Conservation (phyloP, 345 rosid species). For the Citrus hindsii region DNA sequence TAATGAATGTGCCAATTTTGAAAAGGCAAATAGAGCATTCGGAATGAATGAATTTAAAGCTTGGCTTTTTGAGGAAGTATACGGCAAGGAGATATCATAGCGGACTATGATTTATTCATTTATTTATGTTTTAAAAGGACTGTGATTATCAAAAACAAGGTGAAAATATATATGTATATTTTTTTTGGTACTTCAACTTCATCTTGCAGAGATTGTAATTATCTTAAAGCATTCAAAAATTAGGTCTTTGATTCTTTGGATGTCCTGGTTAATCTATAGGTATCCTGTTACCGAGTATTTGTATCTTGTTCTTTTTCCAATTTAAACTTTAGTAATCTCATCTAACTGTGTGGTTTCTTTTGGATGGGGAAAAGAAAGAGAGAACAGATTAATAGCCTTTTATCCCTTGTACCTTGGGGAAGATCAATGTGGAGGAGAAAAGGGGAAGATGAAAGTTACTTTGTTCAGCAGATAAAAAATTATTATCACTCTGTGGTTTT, state of each 20-base stretch:
- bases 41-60: neutral
- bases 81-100: neutral
- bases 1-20: neutral
- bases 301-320: neutral
- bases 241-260: neutral
- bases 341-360: neutral
- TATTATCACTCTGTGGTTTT: neutral
- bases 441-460: neutral
- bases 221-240: neutral
- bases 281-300: neutral
- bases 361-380: neutral
- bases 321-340: neutral
- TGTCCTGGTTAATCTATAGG: neutral
- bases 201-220: neutral
- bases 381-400: neutral
- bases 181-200: neutral
- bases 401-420: neutral
- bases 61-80: neutral
- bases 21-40: neutral
- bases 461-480: neutral
- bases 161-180: neutral
- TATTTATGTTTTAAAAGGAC: neutral
- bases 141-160: neutral
- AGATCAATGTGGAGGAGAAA: neutral
- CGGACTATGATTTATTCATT: neutral